These are phyloP conservation scores for Bipolaris victoriae DNA, from an alignment of 2,329 filamentous ascomycete species.

Conservation along the genomic window DNA sequence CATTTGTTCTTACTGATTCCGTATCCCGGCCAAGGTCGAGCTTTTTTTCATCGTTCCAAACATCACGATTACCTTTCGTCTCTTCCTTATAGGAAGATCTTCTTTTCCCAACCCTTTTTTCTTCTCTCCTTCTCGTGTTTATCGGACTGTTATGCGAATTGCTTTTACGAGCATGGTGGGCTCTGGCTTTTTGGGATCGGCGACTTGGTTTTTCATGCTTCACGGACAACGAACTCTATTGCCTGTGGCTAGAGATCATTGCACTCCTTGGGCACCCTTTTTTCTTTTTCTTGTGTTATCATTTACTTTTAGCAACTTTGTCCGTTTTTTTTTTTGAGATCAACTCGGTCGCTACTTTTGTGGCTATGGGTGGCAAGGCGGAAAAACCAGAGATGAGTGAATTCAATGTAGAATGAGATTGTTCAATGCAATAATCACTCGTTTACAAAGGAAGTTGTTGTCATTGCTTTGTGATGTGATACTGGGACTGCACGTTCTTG, in stretches of 20 bases:
- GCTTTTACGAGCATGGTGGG: conserved; percentile 44
- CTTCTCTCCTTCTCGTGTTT: conserved; percentile 16
- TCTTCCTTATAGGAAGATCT: conserved; percentile 31
- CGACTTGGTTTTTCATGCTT: conserved; percentile 19
- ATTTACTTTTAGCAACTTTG: conserved; percentile 12
- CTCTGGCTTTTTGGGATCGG: conserved; percentile 31
- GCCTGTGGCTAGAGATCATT: conserved; percentile 47
- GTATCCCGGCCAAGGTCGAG: conserved; percentile 31
- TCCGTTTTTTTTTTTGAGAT: conserved; percentile 4
- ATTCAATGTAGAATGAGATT: conserved; percentile 44
- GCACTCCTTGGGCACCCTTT: conserved; percentile 37
- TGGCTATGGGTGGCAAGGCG: conserved; percentile 11
- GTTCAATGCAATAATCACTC: conserved; percentile 47
- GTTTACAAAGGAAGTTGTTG: conserved; percentile 21
- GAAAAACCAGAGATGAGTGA: conserved; percentile 19
- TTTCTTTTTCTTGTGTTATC: conserved; percentile 24
- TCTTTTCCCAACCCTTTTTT: conserved; percentile 31
- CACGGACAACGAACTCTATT: conserved; percentile 38
- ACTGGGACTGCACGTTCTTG: background rate
- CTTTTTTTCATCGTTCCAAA: conserved; percentile 27
- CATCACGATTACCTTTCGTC: conserved; percentile 42
- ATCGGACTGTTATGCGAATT: conserved; percentile 35
- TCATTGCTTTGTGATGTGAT: background rate
- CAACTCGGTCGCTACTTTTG: conserved; percentile 20
- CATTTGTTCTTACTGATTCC: conserved; percentile 36